A percentile compares a stretch with the other conserved stretches of the same genome.
Conservation (phyloP, 352 stramenopile genomes). For the Phytophthora nicotianae region DNA sequence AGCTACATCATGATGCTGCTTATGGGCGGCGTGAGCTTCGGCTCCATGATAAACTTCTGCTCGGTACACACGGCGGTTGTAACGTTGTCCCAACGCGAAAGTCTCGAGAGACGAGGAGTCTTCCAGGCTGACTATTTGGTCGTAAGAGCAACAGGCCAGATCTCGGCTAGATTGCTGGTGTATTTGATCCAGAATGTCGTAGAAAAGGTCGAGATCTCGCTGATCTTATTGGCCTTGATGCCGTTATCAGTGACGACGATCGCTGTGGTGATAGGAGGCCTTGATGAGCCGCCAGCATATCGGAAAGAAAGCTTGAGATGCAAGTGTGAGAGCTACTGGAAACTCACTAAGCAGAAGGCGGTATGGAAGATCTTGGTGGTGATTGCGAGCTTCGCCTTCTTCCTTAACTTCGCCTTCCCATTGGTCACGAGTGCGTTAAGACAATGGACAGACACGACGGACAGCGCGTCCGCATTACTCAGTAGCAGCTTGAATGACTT, state of each 20-base stretch:
- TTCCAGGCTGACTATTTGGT: conserved; percentile 63
- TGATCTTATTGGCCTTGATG: conserved; percentile 43
- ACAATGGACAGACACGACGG: conserved; percentile 39
- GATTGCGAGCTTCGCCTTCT: conserved; percentile 52
- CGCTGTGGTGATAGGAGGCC: conserved; percentile 23
- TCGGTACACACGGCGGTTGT: conserved; percentile 57
- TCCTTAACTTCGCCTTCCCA: conserved; percentile 49
- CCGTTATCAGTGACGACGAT: conserved; percentile 37
- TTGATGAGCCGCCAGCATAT: conserved; percentile 25
- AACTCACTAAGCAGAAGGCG: conserved; percentile 58
- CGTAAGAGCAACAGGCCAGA: conserved; percentile 32
- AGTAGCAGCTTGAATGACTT: conserved; percentile 36
- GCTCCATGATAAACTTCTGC: conserved; percentile 61
- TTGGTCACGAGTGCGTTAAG: conserved; percentile 33
- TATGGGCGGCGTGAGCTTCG: conserved; percentile 47
- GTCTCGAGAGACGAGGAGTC: conserved; percentile 39
- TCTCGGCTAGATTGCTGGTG: conserved; percentile 32
- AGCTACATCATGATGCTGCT: conserved; percentile 46
- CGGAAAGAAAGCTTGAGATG: conserved; percentile 34
- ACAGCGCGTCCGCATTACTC: conserved; percentile 30
- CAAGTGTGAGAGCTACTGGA: conserved; percentile 62
- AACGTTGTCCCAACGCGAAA: conserved; percentile 53
- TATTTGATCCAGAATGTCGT: conserved; percentile 38
- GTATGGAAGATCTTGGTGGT: conserved; percentile 53
- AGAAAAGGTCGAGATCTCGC: conserved; percentile 19